Evolutionary conservation across 2,329 filamentous ascomycete species (phyloP).

Genomic region (Colletotrichum incanum): DNA sequence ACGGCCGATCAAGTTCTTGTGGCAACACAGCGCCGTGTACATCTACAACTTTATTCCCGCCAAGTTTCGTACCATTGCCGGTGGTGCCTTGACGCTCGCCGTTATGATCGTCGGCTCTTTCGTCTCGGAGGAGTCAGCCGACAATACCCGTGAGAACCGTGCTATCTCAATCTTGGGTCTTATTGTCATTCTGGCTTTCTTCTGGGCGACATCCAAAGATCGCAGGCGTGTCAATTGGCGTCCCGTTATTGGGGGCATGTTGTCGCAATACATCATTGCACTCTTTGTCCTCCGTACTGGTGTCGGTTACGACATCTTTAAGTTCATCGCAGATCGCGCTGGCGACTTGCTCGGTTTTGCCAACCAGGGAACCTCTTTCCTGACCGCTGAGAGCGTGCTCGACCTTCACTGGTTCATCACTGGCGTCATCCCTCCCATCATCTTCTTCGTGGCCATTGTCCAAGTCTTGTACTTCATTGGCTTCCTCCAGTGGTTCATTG

Average conservation of each 20-base stretch:
- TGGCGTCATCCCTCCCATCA: conserved; percentile 88
- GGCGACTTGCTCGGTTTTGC: conserved; percentile 84
- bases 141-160: conserved; percentile 86
- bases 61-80: conserved; percentile 74
- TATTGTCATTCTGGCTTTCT: conserved; percentile 75
- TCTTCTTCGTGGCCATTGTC: conserved; percentile 96
- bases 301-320: conserved; percentile 91
- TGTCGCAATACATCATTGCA: conserved; percentile 89
- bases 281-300: conserved; percentile 88
- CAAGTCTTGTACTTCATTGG: conserved; percentile 88
- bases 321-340: conserved; percentile 85
- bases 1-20: conserved; percentile 76
- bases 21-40: conserved; percentile 75
- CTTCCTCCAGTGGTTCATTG: conserved; percentile 89
- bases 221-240: conserved; percentile 78
- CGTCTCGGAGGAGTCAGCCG: conserved; percentile 76
- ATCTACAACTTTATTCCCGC: conserved; percentile 76
- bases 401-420: conserved; percentile 78
- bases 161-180: conserved; percentile 87
- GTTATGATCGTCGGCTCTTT: conserved; percentile 87
- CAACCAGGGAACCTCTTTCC: conserved; percentile 79
- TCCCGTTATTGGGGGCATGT: conserved; percentile 90
- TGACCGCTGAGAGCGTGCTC: conserved; percentile 68
- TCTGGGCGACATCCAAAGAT: conserved; percentile 82
- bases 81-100: conserved; percentile 74